Evolutionary conservation across 1,284 basidiomycete genomes (phyloP).

Genomic region (Sanghuangporus sanghuang): DNA sequence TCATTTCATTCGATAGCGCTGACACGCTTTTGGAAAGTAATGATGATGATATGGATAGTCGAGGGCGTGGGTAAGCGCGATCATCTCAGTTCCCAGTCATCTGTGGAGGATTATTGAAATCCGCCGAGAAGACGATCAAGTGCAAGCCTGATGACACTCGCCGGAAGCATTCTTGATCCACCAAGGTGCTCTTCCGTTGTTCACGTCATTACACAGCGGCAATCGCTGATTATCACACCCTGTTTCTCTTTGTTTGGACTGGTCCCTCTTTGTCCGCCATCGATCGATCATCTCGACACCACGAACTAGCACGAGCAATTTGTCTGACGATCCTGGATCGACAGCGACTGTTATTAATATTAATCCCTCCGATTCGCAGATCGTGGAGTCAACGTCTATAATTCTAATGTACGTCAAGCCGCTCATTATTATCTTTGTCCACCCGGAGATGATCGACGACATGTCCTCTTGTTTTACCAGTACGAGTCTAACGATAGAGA

Average conservation of each 20-base stretch:
- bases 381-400: conserved; percentile 15
- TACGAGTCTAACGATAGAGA: conserved; percentile 14
- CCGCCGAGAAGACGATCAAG: not conserved
- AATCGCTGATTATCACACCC: not conserved
- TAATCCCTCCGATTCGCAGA: not conserved
- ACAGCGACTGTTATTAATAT: not conserved
- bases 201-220: not conserved
- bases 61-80: not conserved
- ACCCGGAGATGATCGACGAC: not conserved
- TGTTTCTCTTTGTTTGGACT: not conserved
- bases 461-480: conserved; percentile 4
- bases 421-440: not conserved
- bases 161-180: not conserved
- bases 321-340: conserved; percentile 1
- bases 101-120: not conserved
- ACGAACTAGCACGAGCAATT: not conserved
- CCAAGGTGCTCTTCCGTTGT: not conserved
- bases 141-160: not conserved
- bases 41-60: not conserved
- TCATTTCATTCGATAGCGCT: not conserved
- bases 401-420: conserved; percentile 18
- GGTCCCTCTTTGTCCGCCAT: not conserved
- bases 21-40: not conserved
- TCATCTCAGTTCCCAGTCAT: not conserved
- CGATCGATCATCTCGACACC: not conserved